These are phyloP conservation scores for Nephromyces sp. DNA, from an alignment of 169 alveolate species.

Conservation along the genomic window DNA sequence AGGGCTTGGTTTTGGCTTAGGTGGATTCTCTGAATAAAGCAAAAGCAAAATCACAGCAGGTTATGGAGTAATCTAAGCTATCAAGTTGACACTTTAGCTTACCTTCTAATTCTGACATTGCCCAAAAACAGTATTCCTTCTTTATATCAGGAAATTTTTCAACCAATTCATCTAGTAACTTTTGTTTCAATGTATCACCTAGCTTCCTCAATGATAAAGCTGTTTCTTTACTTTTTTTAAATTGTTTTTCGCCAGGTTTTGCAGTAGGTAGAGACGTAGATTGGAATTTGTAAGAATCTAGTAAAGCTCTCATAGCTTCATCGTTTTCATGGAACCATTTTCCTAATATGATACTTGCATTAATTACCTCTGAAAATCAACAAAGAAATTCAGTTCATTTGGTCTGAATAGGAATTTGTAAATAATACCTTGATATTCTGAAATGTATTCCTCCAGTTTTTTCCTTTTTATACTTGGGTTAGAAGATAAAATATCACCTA, in stretches of 20 bases:
- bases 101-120: background rate
- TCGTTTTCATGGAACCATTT: background rate
- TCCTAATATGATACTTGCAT: too few relatives aligned
- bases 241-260: background rate
- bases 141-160: background rate
- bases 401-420: too few relatives aligned
- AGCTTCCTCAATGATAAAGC: background rate
- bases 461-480: too few relatives aligned
- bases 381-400: too few relatives aligned
- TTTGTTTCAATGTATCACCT: background rate
- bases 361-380: too few relatives aligned
- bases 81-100: background rate
- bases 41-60: background rate
- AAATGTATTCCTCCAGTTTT: too few relatives aligned
- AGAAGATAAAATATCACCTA: too few relatives aligned
- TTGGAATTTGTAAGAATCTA: background rate
- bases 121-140: background rate
- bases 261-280: background rate
- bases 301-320: background rate
- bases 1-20: background rate
- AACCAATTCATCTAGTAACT: background rate
- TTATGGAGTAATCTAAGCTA: background rate
- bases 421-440: too few relatives aligned
- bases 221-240: background rate
- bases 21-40: background rate